A percentile compares a stretch with the other conserved stretches of the same genome.
Conservation (phyloP, 805 yeast genomes). For the Candida cerambycidarum region DNA sequence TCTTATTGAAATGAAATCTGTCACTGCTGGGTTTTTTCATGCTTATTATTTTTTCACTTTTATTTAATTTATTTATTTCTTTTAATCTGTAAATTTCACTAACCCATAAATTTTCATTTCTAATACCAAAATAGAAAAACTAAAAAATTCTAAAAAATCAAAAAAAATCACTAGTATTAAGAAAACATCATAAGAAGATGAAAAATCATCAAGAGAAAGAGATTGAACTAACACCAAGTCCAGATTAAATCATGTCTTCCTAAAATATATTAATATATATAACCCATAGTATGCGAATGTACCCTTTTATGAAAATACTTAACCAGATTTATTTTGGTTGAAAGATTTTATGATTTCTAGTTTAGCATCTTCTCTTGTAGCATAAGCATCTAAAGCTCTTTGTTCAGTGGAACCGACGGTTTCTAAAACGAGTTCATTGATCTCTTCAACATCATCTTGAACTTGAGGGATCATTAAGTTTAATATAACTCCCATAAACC, state of each 20-base stretch:
- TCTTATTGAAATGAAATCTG: no score
- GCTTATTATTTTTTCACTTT: not conserved
- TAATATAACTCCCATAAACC: slow-evolving; percentile 59
- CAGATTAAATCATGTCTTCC: not conserved
- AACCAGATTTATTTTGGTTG: not conserved
- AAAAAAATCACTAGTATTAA: not conserved
- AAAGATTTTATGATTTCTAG: slow-evolving; percentile 24
- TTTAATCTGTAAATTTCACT: not conserved
- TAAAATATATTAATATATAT: not conserved
- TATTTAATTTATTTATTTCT: not conserved
- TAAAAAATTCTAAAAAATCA: not conserved
- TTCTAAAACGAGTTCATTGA: slow-evolving; percentile 46
- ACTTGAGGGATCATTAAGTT: slow-evolving; percentile 66
- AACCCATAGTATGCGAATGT: slow-evolving; percentile 1
- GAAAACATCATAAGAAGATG: no score
- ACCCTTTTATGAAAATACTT: not conserved
- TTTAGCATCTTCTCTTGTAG: slow-evolving; percentile 31
- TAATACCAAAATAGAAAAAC: not conserved
- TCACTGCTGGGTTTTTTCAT: no score
- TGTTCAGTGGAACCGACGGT: slow-evolving; percentile 43
- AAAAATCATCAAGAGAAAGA: no score
- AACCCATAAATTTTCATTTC: not conserved
- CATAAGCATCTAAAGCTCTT: slow-evolving; percentile 31
- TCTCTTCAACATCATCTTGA: slow-evolving; percentile 46
- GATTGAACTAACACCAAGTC: no score